These are phyloP conservation scores for Draba incana DNA, from an alignment of 345 rosid species.

Conservation along the genomic window DNA sequence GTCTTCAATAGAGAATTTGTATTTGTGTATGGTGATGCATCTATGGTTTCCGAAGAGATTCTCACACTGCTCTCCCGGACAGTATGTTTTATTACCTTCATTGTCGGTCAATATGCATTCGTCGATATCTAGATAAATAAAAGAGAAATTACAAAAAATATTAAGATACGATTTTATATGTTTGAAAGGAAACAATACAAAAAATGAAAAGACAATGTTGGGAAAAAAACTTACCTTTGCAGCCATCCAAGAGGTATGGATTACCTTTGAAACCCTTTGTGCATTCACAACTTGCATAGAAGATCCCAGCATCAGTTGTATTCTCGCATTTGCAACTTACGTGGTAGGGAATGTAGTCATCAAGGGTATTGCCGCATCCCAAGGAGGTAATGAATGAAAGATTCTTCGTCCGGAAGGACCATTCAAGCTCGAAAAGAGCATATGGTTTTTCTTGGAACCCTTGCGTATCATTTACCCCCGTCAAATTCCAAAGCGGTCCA, in stretches of 20 bases:
- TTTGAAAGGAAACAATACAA: background rate
- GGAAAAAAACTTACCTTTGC: conserved; percentile 26
- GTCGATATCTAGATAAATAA: conserved; percentile 14
- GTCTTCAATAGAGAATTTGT: too few relatives aligned
- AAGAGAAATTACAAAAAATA: background rate
- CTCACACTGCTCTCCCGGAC: background rate
- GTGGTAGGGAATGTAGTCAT: background rate
- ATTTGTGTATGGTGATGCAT: background rate
- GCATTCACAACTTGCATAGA: conserved; percentile 35
- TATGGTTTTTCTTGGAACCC: too few relatives aligned
- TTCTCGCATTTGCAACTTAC: conserved; percentile 2
- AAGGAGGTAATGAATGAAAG: background rate
- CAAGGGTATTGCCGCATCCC: background rate
- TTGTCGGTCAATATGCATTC: background rate
- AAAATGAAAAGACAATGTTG: background rate
- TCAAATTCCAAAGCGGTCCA: too few relatives aligned
- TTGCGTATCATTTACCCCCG: too few relatives aligned
- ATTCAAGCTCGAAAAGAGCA: too few relatives aligned
- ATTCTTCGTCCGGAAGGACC: background rate
- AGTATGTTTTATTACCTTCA: background rate
- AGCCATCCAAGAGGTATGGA: conserved; percentile 38
- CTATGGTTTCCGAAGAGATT: background rate
- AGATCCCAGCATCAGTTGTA: background rate
- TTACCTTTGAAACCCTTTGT: conserved; percentile 24
- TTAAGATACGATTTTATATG: too few relatives aligned